Base-by-base conservation (phyloP, 2,329 filamentous ascomycete species). In the Rosellinia necatrix region DNA sequence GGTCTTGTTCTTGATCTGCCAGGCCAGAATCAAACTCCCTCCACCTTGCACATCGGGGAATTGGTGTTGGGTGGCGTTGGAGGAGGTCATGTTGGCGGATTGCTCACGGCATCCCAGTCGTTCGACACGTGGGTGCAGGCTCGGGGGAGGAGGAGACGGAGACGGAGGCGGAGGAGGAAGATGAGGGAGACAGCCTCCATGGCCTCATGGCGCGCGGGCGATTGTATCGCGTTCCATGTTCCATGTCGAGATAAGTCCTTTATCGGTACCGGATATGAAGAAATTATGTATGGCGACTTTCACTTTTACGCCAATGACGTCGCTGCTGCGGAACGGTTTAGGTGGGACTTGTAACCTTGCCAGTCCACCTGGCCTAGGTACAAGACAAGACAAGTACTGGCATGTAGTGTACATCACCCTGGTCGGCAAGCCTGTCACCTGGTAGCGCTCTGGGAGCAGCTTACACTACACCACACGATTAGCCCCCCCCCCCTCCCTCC, bases 21-120 rank as follows among this genome's bases (percentile, higher is more conserved):
- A 99, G 70, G 94, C 94, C 49, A 99, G 79, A 61, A 99, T 94
- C 63, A 99, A 78, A 59, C 93, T 97, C 56, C 92, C 94, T 48
- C 93, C 93, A 53, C 91, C 90, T 74, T 97, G 87, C 24, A 97
- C 84, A 61, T 88, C 80, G 54, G 92, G 91, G 70, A 90, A 97
- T 47, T 82, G 72, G 35, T 51, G 49, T 25, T 51, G 49, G 24
- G 46, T n/a, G n/a, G n/a, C 22, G 21, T 30, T 50, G 17, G 21
- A 19, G 19, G 38, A 38, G 25, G 54, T 34, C 60, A 60, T 62
- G 32, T 38, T 58, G 50, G 29, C 24, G 44, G 43, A 24, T 22
- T 50, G 49, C 24, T 56, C 49, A 56, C 50, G 40, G 27, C 49
- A 56, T 32, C 27, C 15, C 40, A n/a, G 30, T 40, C 34, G 10